These are phyloP conservation scores for Fusarium sulawesiense DNA, from an alignment of 2,329 filamentous ascomycete species.

Conservation along the genomic window DNA sequence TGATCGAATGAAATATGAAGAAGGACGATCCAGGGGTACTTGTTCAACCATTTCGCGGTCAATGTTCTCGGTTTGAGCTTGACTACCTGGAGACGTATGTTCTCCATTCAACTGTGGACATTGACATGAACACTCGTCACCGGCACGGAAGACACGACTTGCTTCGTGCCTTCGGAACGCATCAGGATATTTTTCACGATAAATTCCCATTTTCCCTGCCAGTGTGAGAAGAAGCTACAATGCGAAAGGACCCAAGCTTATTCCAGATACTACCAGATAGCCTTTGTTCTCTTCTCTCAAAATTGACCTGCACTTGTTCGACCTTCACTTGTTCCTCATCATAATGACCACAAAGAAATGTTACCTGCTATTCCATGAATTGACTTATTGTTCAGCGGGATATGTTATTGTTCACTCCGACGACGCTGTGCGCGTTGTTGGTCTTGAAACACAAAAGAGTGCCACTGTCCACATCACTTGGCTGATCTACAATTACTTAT, in stretches of 20 bases:
- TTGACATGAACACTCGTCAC: too few relatives aligned
- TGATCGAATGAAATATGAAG: fast-evolving
- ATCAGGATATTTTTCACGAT: too few relatives aligned
- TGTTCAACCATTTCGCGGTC: too few relatives aligned
- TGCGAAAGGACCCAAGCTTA: background rate
- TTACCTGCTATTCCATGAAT: background rate
- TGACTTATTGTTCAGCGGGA: background rate
- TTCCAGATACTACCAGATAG: background rate
- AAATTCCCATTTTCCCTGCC: too few relatives aligned
- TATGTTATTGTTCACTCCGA: background rate
- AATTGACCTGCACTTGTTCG: background rate
- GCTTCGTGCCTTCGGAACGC: too few relatives aligned
- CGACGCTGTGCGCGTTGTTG: too few relatives aligned
- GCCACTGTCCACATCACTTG: background rate
- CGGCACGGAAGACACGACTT: too few relatives aligned
- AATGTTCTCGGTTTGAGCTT: too few relatives aligned
- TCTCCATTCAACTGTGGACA: too few relatives aligned
- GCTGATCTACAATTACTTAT: background rate
- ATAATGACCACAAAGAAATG: background rate
- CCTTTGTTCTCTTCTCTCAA: background rate
- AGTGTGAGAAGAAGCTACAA: background rate
- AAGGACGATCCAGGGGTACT: too few relatives aligned
- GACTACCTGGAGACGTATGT: too few relatives aligned
- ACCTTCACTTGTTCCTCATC: background rate
- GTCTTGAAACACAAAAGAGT: background rate